Percentiles rank a stretch among this genome's conserved stretches.
phyloP scores from a whole-genome alignment of 1,284 basidiomycete genomes.

The Puccinia coronata region DNA sequence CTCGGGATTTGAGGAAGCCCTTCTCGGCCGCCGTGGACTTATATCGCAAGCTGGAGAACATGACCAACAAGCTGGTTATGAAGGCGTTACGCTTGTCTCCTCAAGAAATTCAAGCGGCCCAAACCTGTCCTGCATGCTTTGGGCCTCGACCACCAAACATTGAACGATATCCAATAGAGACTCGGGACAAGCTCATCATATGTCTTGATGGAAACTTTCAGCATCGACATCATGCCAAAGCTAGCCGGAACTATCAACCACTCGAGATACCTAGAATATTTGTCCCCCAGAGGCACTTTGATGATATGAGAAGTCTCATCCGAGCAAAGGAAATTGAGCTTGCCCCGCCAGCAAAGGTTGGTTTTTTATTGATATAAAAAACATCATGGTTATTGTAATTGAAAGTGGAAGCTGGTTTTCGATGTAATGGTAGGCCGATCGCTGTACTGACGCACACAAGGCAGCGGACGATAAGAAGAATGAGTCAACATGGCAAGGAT shows the following conservation, averaged over 20 bases:
- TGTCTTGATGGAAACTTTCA: background rate
- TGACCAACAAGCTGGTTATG: background rate
- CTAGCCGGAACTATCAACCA: background rate
- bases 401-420: background rate
- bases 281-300: background rate
- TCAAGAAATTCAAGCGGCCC: background rate
- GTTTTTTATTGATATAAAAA: too few relatives aligned
- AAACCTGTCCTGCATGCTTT: background rate
- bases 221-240: background rate
- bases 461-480: background rate
- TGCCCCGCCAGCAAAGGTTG: too few relatives aligned
- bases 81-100: background rate
- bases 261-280: background rate
- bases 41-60: background rate
- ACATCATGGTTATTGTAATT: background rate
- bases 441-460: background rate
- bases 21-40: background rate
- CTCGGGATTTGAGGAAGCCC: background rate
- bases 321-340: background rate
- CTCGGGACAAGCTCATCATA: background rate
- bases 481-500: background rate
- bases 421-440: background rate
- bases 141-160: background rate
- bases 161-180: background rate
- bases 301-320: background rate